Evolutionary conservation across 148 eudicot genomes (phyloP).

Genomic region (Rheum nobile): DNA sequence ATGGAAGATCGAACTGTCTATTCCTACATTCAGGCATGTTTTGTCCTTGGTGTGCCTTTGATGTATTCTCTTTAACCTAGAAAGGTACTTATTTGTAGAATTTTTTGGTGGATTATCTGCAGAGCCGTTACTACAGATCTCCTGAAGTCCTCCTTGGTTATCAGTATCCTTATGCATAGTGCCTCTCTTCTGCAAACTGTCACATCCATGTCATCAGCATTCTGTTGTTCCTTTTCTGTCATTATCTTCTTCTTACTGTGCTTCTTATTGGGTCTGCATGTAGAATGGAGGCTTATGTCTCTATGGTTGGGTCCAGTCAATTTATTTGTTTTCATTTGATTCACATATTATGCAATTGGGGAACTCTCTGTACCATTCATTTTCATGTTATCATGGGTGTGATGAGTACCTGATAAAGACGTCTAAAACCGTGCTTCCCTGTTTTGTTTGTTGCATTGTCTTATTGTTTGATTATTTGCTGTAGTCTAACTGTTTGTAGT

Average conservation of each 20-base stretch:
- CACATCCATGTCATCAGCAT: neutral
- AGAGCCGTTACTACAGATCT: constrained; percentile 98
- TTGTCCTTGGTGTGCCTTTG: neutral
- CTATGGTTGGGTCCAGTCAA: neutral
- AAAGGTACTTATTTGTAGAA: constrained; percentile 1
- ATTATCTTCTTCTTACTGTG: neutral
- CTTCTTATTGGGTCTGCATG: neutral
- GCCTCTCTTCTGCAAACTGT: neutral
- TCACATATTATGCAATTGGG: neutral
- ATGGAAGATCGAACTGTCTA: constrained; percentile 92
- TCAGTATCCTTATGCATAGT: constrained; percentile 61
- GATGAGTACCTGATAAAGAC: neutral
- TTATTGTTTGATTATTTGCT: neutral
- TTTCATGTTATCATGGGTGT: neutral
- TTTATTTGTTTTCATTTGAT: neutral
- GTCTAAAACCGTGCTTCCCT: neutral
- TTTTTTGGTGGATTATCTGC: constrained; percentile 24
- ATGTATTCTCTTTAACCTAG: constrained; percentile 3
- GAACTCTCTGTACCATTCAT: neutral
- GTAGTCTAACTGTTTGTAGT: neutral
- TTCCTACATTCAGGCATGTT: constrained; percentile 85
- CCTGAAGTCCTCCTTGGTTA: constrained; percentile 99
- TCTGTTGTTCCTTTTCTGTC: neutral
- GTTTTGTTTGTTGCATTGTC: neutral
- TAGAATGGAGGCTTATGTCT: neutral